Conservation (phyloP, 2,329 filamentous ascomycete genomes). For the Fusarium verticillioides region DNA sequence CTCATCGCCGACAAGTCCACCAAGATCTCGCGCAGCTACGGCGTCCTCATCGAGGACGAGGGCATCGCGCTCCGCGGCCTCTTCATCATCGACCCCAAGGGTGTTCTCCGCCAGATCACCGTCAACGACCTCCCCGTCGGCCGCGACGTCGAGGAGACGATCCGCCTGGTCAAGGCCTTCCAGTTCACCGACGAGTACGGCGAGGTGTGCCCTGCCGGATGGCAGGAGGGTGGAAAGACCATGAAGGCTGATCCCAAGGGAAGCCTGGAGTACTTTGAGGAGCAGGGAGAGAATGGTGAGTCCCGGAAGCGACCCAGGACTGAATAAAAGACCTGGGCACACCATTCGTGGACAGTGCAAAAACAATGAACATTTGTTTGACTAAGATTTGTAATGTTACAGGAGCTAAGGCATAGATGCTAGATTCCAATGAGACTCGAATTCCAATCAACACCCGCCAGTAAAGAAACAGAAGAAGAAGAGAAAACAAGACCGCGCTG, state of each 20-base stretch:
- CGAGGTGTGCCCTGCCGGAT: conserved; percentile 71
- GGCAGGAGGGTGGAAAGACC: conserved; percentile 58
- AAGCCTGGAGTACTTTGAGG: conserved; percentile 60
- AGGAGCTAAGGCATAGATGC: conserved; percentile 36
- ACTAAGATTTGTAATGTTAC: conserved; percentile 35
- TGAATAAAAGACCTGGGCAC: conserved; percentile 15
- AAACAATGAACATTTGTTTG: conserved; percentile 5
- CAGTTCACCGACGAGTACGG: conserved; percentile 89
- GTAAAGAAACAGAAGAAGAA: not conserved
- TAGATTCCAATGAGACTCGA: conserved; percentile 32
- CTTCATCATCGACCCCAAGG: conserved; percentile 74
- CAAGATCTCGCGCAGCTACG: conserved; percentile 69
- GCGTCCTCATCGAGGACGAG: conserved; percentile 71
- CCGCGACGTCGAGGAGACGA: conserved; percentile 71
- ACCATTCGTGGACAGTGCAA: not conserved
- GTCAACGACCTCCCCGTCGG: conserved; percentile 74
- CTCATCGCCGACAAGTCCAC: conserved; percentile 71
- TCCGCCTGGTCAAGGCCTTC: conserved; percentile 76
- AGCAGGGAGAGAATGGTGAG: conserved; percentile 40
- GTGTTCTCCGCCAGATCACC: conserved; percentile 70
- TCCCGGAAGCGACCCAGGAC: conserved; percentile 37
- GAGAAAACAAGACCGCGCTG: not conserved
- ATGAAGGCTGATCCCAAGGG: conserved; percentile 65
- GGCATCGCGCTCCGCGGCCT: conserved; percentile 71
- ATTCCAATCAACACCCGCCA: conserved; percentile 33